Base-by-base conservation (phyloP, 306 rosid genomes). In the Echinosophora koreensis region DNA sequence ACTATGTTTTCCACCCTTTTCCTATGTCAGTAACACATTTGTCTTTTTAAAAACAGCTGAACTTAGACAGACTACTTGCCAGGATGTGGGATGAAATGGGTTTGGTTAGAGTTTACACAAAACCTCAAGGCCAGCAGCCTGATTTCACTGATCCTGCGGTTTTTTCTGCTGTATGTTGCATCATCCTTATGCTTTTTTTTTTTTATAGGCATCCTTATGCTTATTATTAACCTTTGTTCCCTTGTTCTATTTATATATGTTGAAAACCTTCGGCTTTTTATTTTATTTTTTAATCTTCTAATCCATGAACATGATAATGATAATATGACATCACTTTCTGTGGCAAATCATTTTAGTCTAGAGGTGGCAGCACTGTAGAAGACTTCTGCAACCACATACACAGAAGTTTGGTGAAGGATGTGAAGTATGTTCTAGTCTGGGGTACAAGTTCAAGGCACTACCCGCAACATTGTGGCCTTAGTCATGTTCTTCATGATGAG, bases 1-100 rank as follows among this genome's bases (percentile, higher is more conserved):
- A 37, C 59, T 47, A 30, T n/a, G 30, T 37, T 8, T 57, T 13
- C 27, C 39, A 4, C 16, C 16, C 18, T n/a, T 60, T 58, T 72
- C 13, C 16, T 50, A 39, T 73, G 67, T 67, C 13, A 1, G 9
- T 81, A 61, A 50, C 39, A 5, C 46, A 5, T 41, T 74, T 60
- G 13, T 76, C 69, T 83, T 86, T 57, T 66, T 73, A 61, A 77
- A 47, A 76, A 83, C 96, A 96, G 99, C 87, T 96, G 77, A 96
- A 96, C 86, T 89, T 96, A 3, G 99, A 96, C 88, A 91, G 98
- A 88, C 86, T 96, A 34, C 99, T 96, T 35, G 77, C 90, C 4
- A 91, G 89, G 86, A 96, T 96, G 99, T 96, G 99, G 99, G 99
- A 96, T 17, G 99, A 88, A 81, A 92, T 96, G 99, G 99, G 99